phyloP scores from a whole-genome alignment of 805 yeast species.

The Torulaspora franciscae region DNA sequence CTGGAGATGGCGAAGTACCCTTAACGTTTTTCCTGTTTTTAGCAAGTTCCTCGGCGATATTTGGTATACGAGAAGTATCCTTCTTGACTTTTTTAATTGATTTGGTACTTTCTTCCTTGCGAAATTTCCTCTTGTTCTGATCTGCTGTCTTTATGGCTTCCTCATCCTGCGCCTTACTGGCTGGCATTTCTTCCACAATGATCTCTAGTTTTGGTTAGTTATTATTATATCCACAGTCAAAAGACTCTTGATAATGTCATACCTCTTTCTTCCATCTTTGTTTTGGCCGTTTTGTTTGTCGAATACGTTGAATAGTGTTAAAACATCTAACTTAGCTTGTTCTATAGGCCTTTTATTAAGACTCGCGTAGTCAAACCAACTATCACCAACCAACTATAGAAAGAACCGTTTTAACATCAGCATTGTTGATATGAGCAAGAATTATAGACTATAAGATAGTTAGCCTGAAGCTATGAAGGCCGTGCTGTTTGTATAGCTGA shows the following conservation, averaged over 20 bases:
- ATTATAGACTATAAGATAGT: too few species aligned
- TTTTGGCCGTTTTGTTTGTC: not conserved
- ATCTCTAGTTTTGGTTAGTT: constrained; percentile 3
- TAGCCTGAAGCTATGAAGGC: too few species aligned
- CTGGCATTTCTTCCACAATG: not conserved
- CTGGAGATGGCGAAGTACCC: constrained; percentile 17
- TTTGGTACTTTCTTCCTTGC: constrained; percentile 7
- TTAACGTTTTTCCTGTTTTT: constrained; percentile 29
- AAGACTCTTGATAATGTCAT: not conserved
- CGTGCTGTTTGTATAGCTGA: too few species aligned
- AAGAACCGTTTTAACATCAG: too few species aligned
- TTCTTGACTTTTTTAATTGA: constrained; percentile 7
- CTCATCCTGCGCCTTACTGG: not conserved
- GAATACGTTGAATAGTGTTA: not conserved
- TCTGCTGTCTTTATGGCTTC: constrained; percentile 1
- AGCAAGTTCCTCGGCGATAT: constrained; percentile 34
- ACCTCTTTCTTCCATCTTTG: constrained; percentile 6
- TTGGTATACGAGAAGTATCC: constrained; percentile 21
- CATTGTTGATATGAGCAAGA: too few species aligned
- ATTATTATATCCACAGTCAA: not conserved
- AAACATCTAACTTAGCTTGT: not conserved
- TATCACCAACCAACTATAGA: not conserved
- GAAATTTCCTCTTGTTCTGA: constrained; percentile 9
- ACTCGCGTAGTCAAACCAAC: not conserved
- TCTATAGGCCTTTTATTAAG: not conserved